Conservation (phyloP, 1,284 basidiomycete species). For the Cutaneotrichosporon sp. region DNA sequence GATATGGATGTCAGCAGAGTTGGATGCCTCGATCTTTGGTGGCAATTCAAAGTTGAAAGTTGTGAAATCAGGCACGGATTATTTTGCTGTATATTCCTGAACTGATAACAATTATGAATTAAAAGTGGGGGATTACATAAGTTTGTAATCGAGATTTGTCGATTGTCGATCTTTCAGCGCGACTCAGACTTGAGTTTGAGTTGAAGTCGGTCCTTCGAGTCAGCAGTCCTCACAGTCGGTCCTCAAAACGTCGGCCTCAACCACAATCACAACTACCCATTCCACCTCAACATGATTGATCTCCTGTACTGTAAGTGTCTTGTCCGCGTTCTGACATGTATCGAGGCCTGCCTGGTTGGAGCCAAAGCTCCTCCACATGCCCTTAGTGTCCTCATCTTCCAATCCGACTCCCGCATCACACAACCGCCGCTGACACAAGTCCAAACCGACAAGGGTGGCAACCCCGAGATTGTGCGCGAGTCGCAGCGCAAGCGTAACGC, state of each 20-base stretch:
- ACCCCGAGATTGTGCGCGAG: slow-evolving; percentile 85
- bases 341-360: not conserved
- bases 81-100: no score
- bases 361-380: no score
- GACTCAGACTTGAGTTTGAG: no score
- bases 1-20: not conserved
- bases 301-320: slow-evolving; percentile 40
- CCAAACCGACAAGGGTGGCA: slow-evolving; percentile 73
- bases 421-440: slow-evolving; percentile 33
- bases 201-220: no score
- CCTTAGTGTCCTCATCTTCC: no score
- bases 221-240: no score
- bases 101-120: not conserved
- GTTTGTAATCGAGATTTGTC: not conserved
- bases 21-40: not conserved
- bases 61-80: slow-evolving; percentile 1
- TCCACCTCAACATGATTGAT: slow-evolving; percentile 40
- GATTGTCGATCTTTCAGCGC: not conserved
- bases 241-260: no score
- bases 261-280: not conserved
- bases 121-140: not conserved
- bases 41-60: slow-evolving; percentile 5
- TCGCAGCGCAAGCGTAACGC: slow-evolving; percentile 89
- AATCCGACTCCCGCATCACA: no score
- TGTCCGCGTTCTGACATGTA: not conserved